These are phyloP conservation scores for Saccharomyces mikatae DNA, from an alignment of 805 yeast genomes.

Conservation along the genomic window DNA sequence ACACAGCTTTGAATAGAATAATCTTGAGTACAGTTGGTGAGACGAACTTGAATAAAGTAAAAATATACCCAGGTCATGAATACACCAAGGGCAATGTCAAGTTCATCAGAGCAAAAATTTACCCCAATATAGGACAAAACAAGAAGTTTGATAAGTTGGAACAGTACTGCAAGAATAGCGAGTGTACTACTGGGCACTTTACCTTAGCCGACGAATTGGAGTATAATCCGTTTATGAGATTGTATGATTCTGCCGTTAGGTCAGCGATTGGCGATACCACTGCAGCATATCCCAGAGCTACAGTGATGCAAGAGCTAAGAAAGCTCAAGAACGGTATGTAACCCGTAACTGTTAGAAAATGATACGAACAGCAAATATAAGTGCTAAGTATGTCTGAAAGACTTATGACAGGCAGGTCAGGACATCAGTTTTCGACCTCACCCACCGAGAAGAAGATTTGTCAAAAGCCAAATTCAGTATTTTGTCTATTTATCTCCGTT, in stretches of 20 bases:
- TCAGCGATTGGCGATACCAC: slow-evolving; percentile 47
- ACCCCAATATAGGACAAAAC: slow-evolving; percentile 33
- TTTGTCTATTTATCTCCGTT: slow-evolving; percentile 38
- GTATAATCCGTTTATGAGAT: slow-evolving; percentile 86
- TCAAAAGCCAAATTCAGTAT: slow-evolving; percentile 4
- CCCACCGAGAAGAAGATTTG: slow-evolving; percentile 1
- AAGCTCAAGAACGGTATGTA: slow-evolving; percentile 61
- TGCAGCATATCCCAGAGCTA: slow-evolving; percentile 30
- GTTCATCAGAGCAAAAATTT: slow-evolving; percentile 62
- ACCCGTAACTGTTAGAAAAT: not conserved
- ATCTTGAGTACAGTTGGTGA: slow-evolving; percentile 53
- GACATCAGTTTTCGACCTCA: not conserved
- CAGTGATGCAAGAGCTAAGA: slow-evolving; percentile 67
- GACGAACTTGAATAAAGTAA: slow-evolving; percentile 36
- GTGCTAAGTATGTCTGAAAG: slow-evolving; percentile 6
- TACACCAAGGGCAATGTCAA: slow-evolving; percentile 76
- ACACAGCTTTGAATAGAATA: slow-evolving; percentile 49
- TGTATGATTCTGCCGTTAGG: slow-evolving; percentile 55
- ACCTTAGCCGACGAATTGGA: slow-evolving; percentile 75
- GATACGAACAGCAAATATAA: not conserved
- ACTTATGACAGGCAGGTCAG: slow-evolving; percentile 2
- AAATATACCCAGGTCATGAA: slow-evolving; percentile 91
- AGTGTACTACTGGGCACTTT: slow-evolving; percentile 75
- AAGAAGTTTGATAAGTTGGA: slow-evolving; percentile 48
- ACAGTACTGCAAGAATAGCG: slow-evolving; percentile 44